These are phyloP conservation scores for Beauveria varroae DNA, from an alignment of 2,329 filamentous ascomycete species.

Conservation along the genomic window DNA sequence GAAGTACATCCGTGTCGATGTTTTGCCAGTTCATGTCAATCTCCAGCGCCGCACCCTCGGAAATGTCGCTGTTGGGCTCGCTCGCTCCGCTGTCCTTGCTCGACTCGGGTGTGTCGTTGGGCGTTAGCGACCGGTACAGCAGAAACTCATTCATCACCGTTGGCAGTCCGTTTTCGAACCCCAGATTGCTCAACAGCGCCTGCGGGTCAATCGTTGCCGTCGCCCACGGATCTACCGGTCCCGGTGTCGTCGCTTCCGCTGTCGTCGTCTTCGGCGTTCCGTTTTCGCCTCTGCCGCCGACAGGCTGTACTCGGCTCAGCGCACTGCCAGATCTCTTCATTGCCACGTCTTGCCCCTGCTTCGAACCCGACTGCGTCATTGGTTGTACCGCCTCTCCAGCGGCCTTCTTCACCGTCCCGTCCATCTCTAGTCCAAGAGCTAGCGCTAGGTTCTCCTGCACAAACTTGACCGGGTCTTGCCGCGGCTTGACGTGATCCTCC, in stretches of 20 bases:
- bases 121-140: slow-evolving; percentile 48
- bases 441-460: slow-evolving; percentile 41
- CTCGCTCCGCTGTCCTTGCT: slow-evolving; percentile 52
- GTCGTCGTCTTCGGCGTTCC: slow-evolving; percentile 21
- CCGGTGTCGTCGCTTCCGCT: slow-evolving; percentile 12
- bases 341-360: slow-evolving; percentile 39
- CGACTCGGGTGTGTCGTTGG: slow-evolving; percentile 58
- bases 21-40: slow-evolving; percentile 45
- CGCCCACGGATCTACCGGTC: slow-evolving; percentile 26
- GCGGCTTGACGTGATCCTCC: slow-evolving; percentile 53
- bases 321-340: slow-evolving; percentile 45
- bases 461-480: slow-evolving; percentile 47
- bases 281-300: slow-evolving; percentile 22
- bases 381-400: slow-evolving; percentile 9
- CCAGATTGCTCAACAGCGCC: slow-evolving; percentile 26
- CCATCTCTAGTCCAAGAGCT: slow-evolving; percentile 42
- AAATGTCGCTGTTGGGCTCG: slow-evolving; percentile 55
- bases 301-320: slow-evolving; percentile 29
- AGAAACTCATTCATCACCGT: slow-evolving; percentile 46
- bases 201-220: slow-evolving; percentile 45
- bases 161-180: slow-evolving; percentile 25
- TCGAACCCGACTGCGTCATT: slow-evolving; percentile 37
- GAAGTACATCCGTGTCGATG: slow-evolving; percentile 37
- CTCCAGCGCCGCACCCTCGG: slow-evolving; percentile 46
- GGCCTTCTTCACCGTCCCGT: slow-evolving; percentile 36